Base-by-base conservation (phyloP, 164 flowering plant species). In the Piper longum region DNA sequence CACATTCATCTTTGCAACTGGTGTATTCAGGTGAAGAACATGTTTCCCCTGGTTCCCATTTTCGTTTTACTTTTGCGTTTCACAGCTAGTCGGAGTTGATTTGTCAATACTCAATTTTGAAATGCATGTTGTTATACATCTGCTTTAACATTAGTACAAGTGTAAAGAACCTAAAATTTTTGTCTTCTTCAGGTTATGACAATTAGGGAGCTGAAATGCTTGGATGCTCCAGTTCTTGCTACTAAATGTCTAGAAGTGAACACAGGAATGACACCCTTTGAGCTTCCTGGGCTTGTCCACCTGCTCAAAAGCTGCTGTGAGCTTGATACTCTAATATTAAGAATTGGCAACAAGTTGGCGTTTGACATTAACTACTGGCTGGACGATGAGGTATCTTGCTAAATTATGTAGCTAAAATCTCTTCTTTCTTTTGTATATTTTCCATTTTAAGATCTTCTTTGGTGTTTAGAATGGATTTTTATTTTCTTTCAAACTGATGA, bases 221-320 rank as follows among this genome's bases (percentile, higher is more conserved):
- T 54, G 16, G 45, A 63, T 39, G 7, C 26, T 16, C 48, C 56
- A 3, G 4, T 7, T 9, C 45, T 63, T 55, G 54, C 40, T 16
- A 26, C 48, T n/a, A 51, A 18, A 54, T 16, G 16, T 55, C 26
- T 63, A 2, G 59, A 63, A 41, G 13, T 63, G 41, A 41, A 54
- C 13, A 63, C 18, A 40, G 59, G 66, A 55, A 54, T 54, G 48
- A 54, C 59, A 4, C n/a, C 41, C 16, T 63, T 43, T 43, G 66
- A 63, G 59, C 59, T 63, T 44, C 48, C 59, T 40, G 58, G 66
- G 18, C 41, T 63, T 63, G 66, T 44, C 48, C 48, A 63, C 48
- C 56, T 63, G 44, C 48, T 63, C 18, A 40, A 44, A 52, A 16
- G 48, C 56, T 54, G 45, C n/a, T n/a, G 4, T 40, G 16, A 41